Base-by-base conservation (phyloP, 129 eudicot genomes). In the Flaveria trinervia region DNA sequence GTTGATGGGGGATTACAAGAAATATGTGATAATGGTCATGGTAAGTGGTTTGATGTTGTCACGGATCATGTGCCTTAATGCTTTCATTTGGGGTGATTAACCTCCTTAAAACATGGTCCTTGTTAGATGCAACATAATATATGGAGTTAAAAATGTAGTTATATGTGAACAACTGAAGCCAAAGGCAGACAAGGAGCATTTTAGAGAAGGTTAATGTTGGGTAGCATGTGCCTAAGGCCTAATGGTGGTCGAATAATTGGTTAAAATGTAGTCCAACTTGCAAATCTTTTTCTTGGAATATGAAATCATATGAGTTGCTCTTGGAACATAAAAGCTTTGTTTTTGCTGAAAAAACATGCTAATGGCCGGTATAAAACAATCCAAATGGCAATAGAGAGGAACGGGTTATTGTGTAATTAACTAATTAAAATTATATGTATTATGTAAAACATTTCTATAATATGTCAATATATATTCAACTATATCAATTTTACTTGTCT, bases 111-210 rank as follows among this genome's bases (percentile, higher is more conserved):
- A 80, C 83, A 80, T 44, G 83, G 83, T 80, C 83, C 83, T 26
- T 73, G 83, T 54, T 73, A 44, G 70, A 80, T 73, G 79, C 70
- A 80, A 73, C 75, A 66, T 51, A 65, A 66, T 65, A 54, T 66
- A 44, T 71, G 78, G 78, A 73, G 25, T 65, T 5, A 65, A 71
- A 64, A 74, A 55, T 39, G 61, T 73, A 80, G 77, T 79, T 70
- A 18, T 26, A 5, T 59, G 59, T 41, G 71, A 65, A 54, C 41
- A 52, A n/a, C n/a, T 64, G 20, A 14, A 25, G 75, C 9, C 69
- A 30, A 72, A 80, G 68, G 83, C 64, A 66, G 79, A 80, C 83
- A 80, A 66, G 79, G 79, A 80, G 79, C 75, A 80, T 80, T 66
- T 80, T 73, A 49, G 69, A 65, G 74, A 80, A 60, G 65, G 71